Conservation (phyloP, 768 basidiomycete species). For the Clavulina sp. region DNA sequence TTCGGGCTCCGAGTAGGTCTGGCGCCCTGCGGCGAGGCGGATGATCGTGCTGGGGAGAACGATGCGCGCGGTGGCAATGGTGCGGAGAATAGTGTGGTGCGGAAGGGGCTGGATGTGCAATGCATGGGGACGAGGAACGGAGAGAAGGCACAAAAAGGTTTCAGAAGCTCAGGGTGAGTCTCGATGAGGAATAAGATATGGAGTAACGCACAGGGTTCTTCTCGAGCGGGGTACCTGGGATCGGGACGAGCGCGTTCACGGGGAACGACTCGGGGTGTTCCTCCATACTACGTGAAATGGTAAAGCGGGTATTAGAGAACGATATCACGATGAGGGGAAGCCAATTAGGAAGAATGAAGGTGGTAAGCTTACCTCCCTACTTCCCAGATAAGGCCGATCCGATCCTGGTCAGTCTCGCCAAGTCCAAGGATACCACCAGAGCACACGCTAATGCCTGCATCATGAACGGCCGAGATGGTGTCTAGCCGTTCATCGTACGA, state of each 20-base stretch:
- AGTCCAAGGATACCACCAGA: slow-evolving; percentile 92
- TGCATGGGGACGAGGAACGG: background rate
- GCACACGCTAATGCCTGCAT: slow-evolving; percentile 93
- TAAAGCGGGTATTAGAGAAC: background rate
- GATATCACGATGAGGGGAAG: background rate
- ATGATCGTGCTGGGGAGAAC: slow-evolving; percentile 87
- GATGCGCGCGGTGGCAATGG: slow-evolving; percentile 88
- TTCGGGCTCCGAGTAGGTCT: slow-evolving; percentile 73
- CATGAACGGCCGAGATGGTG: slow-evolving; percentile 78
- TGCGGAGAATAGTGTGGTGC: slow-evolving; percentile 73
- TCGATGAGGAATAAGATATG: background rate
- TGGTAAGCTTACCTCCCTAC: slow-evolving; percentile 53
- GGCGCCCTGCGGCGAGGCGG: slow-evolving; percentile 83
- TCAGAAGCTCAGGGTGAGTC: background rate
- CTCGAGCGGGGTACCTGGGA: slow-evolving; percentile 85
- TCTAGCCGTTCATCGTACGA: slow-evolving; percentile 85
- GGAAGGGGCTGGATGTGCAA: slow-evolving; percentile 41
- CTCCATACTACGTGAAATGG: slow-evolving; percentile 42
- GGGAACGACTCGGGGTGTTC: slow-evolving; percentile 99
- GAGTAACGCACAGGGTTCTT: slow-evolving; percentile 53
- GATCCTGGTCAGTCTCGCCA: slow-evolving; percentile 77
- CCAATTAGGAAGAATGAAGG: no score
- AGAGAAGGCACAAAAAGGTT: slow-evolving; percentile 1
- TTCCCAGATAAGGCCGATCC: slow-evolving; percentile 88
- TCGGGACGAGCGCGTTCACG: slow-evolving; percentile 92